phyloP scores from a whole-genome alignment of 106 monocot genomes.

The Hemerocallis citrina region DNA sequence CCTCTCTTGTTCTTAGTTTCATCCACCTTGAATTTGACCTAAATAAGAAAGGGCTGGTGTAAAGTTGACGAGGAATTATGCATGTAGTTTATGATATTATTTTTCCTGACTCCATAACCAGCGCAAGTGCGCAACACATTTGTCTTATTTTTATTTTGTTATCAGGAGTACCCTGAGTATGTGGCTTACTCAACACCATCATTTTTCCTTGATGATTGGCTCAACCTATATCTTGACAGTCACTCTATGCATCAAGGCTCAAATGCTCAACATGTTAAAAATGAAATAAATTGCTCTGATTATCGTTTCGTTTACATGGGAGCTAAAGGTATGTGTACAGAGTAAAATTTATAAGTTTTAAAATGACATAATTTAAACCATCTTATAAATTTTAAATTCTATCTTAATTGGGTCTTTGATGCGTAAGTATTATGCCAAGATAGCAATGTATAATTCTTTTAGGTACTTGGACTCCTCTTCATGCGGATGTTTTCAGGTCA shows the following conservation, averaged over 20 bases:
- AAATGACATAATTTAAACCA: too few relatives aligned
- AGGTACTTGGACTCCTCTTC: conserved; percentile 99
- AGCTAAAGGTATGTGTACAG: conserved; percentile 55
- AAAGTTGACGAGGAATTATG: too few relatives aligned
- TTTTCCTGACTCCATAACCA: too few relatives aligned
- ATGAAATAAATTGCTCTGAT: conserved; percentile 76
- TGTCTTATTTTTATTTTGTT: conserved; percentile 9
- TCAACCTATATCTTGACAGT: conserved; percentile 89
- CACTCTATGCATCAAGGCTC: conserved; percentile 52
- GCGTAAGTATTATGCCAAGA: not conserved
- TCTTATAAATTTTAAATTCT: not conserved
- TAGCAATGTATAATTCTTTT: too few relatives aligned
- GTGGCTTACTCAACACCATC: conserved; percentile 82
- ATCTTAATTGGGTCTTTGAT: not conserved
- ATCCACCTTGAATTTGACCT: too few relatives aligned
- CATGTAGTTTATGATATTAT: not conserved
- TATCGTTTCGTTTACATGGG: conserved; percentile 99
- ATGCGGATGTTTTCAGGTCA: conserved; percentile 99
- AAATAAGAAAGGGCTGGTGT: too few relatives aligned
- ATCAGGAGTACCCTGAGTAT: conserved; percentile 90
- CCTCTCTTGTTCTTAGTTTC: too few relatives aligned
- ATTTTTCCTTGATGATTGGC: conserved; percentile 96
- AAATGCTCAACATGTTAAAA: conserved; percentile 30
- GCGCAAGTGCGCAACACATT: too few relatives aligned
- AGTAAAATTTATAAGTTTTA: too few relatives aligned